Percentiles rank a stretch among this genome's conserved stretches.
These are phyloP conservation scores for Chalciporus sphaerocephalus DNA, from an alignment of 768 basidiomycete genomes.

Conservation along the genomic window DNA sequence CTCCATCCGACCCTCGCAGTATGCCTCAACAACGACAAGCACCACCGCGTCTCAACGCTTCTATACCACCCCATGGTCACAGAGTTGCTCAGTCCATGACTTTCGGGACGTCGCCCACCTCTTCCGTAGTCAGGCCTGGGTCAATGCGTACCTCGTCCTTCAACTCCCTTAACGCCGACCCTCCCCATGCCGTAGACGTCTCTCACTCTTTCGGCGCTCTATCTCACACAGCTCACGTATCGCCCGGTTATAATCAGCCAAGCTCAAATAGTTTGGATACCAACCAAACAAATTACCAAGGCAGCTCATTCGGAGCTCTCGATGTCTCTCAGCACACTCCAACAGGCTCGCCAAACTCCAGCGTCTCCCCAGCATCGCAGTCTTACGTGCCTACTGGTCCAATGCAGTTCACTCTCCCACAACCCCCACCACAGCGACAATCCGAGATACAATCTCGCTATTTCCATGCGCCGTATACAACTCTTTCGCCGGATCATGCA, in stretches of 20 bases:
- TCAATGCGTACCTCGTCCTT: constrained; percentile 13
- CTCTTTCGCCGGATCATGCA: background rate
- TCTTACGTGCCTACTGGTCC: constrained; percentile 22
- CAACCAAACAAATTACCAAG: constrained; percentile 16
- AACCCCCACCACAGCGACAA: constrained; percentile 25
- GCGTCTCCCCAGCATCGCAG: constrained; percentile 4
- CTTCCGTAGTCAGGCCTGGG: constrained; percentile 6
- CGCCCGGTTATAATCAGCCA: constrained; percentile 15
- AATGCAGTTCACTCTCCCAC: constrained; percentile 31
- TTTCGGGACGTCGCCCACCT: constrained; percentile 10
- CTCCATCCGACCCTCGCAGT: background rate
- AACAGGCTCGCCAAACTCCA: constrained; percentile 11
- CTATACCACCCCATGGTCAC: constrained; percentile 2
- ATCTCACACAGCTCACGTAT: constrained; percentile 7
- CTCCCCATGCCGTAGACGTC: constrained; percentile 10
- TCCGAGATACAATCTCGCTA: constrained; percentile 30
- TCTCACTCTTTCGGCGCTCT: constrained; percentile 14
- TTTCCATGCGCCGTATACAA: constrained; percentile 9
- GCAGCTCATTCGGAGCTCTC: constrained; percentile 4
- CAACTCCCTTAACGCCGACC: constrained; percentile 4
- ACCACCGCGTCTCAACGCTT: constrained; percentile 1
- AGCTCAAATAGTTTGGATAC: constrained; percentile 8
- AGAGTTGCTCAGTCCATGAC: constrained; percentile 10
- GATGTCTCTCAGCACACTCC: constrained; percentile 8
- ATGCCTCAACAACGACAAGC: constrained; percentile 13